These are phyloP conservation scores for Suillus americanus DNA, from an alignment of 768 basidiomycete species.

Conservation along the genomic window DNA sequence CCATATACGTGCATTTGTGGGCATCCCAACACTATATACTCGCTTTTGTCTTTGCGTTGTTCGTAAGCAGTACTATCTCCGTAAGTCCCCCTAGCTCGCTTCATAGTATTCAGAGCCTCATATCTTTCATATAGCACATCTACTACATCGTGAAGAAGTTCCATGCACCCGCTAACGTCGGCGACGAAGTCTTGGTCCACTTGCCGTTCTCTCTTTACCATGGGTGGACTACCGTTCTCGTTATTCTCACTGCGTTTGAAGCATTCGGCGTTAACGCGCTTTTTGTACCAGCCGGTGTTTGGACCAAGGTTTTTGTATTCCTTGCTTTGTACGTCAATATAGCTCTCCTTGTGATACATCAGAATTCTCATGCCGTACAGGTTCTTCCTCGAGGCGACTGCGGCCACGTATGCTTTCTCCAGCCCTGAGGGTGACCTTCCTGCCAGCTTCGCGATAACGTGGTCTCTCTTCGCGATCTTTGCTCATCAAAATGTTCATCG, in stretches of 20 bases:
- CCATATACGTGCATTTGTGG: conserved; percentile 89
- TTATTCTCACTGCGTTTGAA: conserved; percentile 80
- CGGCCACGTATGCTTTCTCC: conserved; percentile 93
- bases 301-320: conserved; percentile 96
- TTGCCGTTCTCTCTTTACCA: conserved; percentile 96
- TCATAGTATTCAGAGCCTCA: conserved; percentile 33
- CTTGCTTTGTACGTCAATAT: conserved; percentile 65
- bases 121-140: conserved; percentile 61
- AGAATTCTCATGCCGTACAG: conserved; percentile 33
- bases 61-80: conserved; percentile 76
- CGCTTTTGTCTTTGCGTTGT: conserved; percentile 87
- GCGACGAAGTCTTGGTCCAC: conserved; percentile 89
- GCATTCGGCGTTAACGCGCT: conserved; percentile 84
- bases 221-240: conserved; percentile 86
- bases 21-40: conserved; percentile 67
- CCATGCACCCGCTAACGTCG: conserved; percentile 58
- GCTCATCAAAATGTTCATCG: conserved; percentile 54
- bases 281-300: conserved; percentile 66
- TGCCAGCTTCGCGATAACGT: conserved; percentile 87
- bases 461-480: conserved; percentile 94
- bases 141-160: conserved; percentile 94
- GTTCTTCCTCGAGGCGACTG: conserved; percentile 90
- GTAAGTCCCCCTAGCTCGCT: conserved; percentile 23
- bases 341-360: conserved; percentile 8
- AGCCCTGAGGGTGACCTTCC: conserved; percentile 89